Percentiles rank a stretch among this genome's conserved stretches.
phyloP scores from a whole-genome alignment of 306 rosid genomes.

The Clitoria ternatea region DNA sequence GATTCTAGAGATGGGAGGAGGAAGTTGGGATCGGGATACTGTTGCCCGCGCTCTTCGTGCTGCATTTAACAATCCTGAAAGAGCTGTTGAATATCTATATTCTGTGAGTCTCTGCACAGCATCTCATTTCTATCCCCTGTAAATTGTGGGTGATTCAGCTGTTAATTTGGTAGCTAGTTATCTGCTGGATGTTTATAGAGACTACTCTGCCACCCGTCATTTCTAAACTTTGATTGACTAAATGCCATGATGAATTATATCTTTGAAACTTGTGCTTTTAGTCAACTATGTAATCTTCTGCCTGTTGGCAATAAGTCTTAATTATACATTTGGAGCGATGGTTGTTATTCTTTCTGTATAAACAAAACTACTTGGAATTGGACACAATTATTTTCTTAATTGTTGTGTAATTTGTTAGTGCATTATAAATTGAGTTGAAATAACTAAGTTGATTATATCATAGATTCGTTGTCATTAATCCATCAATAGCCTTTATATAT shows the following conservation, averaged over 20 bases:
- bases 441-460: background rate
- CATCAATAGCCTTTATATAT: background rate
- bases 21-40: slow-evolving; percentile 83
- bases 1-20: slow-evolving; percentile 83
- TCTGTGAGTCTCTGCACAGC: slow-evolving; percentile 52
- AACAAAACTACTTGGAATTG: background rate
- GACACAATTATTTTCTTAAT: background rate
- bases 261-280: background rate
- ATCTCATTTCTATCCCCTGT: background rate
- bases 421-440: background rate
- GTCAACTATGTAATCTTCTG: background rate
- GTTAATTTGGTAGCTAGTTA: slow-evolving; percentile 4
- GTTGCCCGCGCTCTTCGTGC: slow-evolving; percentile 80
- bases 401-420: background rate
- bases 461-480: background rate
- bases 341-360: background rate
- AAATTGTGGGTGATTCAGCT: background rate
- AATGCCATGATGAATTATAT: background rate
- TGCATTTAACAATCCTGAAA: slow-evolving; percentile 83
- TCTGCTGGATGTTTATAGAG: slow-evolving; percentile 10
- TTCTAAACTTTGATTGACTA: background rate
- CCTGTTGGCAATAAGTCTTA: background rate
- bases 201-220: background rate
- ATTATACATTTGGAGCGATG: background rate
- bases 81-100: slow-evolving; percentile 86